Evolutionary conservation across 148 eudicot genomes (phyloP), one percentile per base, ranked within the genome.

Genomic region (Rhododendron henanense): DNA sequence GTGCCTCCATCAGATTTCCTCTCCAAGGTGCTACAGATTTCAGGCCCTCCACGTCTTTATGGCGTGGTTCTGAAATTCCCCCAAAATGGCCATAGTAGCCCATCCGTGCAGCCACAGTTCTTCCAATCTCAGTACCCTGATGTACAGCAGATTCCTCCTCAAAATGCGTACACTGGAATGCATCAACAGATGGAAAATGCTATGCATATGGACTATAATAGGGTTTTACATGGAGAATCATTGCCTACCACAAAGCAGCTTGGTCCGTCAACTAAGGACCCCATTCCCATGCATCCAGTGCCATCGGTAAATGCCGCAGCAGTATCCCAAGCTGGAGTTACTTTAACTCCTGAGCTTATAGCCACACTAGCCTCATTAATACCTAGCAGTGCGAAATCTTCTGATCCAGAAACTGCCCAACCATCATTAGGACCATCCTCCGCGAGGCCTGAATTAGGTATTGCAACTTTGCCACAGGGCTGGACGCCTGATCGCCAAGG

Each of bases 1-100:
- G 99, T 97, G 65, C 99, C 99, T 79, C 99, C 99, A 48, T 96
- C 99, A 15, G 95, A 94, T 81, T 97, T 97, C 82, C 90, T 97
- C 83, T 87, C 93, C 7, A 88, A 93, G 37, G 94, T 94, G 81
- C 87, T 97, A 83, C 91, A 94, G 81, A 92, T 97, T 21, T 61
- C 84, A 44, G 98, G 98, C 1, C 99, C 90, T 31, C 94, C 92
- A 87, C 95, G 98, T 21, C 94, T 97, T 84, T 97, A 97, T 88
- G 99, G 99, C 21, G 98, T 97, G 41, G 98, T 94, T 87, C 90
- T 97, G 14, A 95, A 93, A 87, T 93, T 94, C 85, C 93, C 93
- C n/a, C 93, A 85, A 75, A 91, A 88, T 35, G 87, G 79, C 80
- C 89, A 94, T 85, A 82, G 85, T 82, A 85, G 73, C 81, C 11